phyloP scores from a whole-genome alignment of 768 basidiomycete genomes.

The Neoboletus subvelutipes region DNA sequence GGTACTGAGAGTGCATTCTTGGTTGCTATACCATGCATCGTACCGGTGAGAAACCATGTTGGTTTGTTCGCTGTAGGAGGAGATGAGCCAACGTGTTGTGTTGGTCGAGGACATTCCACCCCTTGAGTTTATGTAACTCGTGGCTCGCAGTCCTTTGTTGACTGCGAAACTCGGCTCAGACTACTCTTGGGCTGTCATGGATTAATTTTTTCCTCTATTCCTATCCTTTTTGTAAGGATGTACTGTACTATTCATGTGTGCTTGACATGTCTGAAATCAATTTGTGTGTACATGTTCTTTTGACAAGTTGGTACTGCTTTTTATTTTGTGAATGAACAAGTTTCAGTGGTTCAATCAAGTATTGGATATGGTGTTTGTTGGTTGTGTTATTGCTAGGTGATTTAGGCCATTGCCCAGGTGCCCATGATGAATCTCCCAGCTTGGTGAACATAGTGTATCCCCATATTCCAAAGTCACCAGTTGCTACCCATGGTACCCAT shows the following conservation, averaged over 20 bases:
- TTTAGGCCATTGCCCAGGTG: too few relatives aligned
- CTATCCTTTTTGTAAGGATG: constrained; percentile 9
- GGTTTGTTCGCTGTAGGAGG: constrained; percentile 5
- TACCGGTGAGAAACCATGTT: background rate
- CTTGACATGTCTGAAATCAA: background rate
- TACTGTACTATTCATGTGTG: background rate
- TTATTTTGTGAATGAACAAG: background rate
- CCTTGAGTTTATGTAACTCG: constrained; percentile 28
- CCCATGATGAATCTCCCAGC: too few relatives aligned
- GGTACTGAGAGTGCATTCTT: too few relatives aligned
- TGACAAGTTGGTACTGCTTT: background rate
- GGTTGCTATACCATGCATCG: background rate
- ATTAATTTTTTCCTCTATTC: background rate
- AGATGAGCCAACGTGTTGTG: background rate
- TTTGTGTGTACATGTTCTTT: background rate
- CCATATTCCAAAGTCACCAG: too few relatives aligned
- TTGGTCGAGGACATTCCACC: background rate
- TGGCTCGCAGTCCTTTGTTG: constrained; percentile 15
- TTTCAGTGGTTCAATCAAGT: too few relatives aligned
- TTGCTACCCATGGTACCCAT: background rate
- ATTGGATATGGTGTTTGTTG: too few relatives aligned
- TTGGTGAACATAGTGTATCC: background rate
- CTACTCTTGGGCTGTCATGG: constrained; percentile 22
- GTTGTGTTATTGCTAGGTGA: too few relatives aligned
- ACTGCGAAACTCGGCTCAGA: constrained; percentile 23